phyloP scores from a whole-genome alignment of 306 rosid genomes.

The Cucurbita pepo region DNA sequence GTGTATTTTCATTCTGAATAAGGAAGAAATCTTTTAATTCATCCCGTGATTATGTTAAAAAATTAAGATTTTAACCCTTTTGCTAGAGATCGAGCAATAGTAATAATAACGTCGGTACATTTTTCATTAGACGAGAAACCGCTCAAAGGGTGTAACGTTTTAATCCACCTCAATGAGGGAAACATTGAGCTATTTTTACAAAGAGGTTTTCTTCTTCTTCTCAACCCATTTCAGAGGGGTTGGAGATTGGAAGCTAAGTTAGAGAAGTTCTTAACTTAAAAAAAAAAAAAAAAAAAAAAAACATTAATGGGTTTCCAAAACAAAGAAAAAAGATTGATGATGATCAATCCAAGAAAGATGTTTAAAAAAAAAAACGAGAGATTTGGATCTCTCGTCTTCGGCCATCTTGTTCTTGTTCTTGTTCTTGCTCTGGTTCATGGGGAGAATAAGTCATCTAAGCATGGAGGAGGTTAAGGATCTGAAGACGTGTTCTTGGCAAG shows the following conservation, averaged over 20 bases:
- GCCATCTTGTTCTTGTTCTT: not conserved
- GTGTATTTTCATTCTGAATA: no score
- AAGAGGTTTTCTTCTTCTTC: not conserved
- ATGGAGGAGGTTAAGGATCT: conserved; percentile 53
- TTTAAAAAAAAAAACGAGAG: conserved; percentile 34
- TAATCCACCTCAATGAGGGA: conserved; percentile 7
- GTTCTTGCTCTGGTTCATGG: not conserved
- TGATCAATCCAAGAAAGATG: conserved; percentile 24
- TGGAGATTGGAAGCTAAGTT: not conserved
- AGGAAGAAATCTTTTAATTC: not conserved
- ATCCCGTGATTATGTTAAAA: no score
- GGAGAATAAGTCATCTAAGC: conserved; percentile 1
- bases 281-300: not conserved
- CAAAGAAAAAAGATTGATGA: not conserved
- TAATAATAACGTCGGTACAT: not conserved
- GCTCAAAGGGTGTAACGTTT: conserved; percentile 10
- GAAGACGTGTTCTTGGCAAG: conserved; percentile 84
- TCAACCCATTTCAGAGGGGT: not conserved
- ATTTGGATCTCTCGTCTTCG: not conserved
- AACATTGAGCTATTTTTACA: conserved; percentile 2
- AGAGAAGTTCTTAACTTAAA: not conserved
- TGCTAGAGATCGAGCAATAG: not conserved
- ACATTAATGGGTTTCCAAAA: not conserved
- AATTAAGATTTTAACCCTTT: no score
- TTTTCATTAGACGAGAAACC: conserved; percentile 17